These are phyloP conservation scores for Leccinum subgranulosum DNA, from an alignment of 768 basidiomycete genomes.

Conservation along the genomic window DNA sequence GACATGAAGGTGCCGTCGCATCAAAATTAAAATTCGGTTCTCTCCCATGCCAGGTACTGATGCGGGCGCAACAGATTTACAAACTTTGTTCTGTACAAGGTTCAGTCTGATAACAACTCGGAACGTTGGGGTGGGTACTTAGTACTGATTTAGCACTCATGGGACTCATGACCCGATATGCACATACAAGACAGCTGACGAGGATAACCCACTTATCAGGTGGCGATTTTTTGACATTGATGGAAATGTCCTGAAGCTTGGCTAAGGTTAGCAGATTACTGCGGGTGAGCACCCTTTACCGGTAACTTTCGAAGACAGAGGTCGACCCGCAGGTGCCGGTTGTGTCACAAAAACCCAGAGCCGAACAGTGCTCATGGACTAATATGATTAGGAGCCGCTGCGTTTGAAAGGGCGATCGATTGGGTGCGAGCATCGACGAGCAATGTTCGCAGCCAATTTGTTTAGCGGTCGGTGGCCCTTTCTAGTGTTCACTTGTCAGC, in stretches of 20 bases:
- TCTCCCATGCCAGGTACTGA: conserved; percentile 10
- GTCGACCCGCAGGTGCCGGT: not conserved
- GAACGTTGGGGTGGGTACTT: conserved; percentile 8
- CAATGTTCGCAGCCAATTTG: not conserved
- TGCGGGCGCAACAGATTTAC: conserved; percentile 15
- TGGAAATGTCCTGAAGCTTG: not conserved
- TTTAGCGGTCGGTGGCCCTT: conserved; percentile 2
- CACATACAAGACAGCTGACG: conserved; percentile 23
- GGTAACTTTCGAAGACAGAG: not conserved
- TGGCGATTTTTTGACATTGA: conserved; percentile 7
- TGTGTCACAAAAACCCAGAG: not conserved
- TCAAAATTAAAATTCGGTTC: conserved; percentile 12
- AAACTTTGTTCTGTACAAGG: conserved; percentile 12
- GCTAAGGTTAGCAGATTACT: conserved; percentile 14
- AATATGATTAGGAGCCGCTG: not conserved
- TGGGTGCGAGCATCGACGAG: not conserved
- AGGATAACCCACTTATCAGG: conserved; percentile 21
- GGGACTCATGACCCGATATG: conserved; percentile 17
- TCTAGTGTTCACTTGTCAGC: conserved; percentile 5
- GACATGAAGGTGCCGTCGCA: not conserved
- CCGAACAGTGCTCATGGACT: not conserved
- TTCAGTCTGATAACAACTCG: conserved; percentile 12
- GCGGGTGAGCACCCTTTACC: conserved; percentile 2
- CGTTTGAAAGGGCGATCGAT: not conserved
- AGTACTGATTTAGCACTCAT: conserved; percentile 8